Conservation (phyloP, 495 filamentous ascomycete genomes). For the Letharia columbiana region DNA sequence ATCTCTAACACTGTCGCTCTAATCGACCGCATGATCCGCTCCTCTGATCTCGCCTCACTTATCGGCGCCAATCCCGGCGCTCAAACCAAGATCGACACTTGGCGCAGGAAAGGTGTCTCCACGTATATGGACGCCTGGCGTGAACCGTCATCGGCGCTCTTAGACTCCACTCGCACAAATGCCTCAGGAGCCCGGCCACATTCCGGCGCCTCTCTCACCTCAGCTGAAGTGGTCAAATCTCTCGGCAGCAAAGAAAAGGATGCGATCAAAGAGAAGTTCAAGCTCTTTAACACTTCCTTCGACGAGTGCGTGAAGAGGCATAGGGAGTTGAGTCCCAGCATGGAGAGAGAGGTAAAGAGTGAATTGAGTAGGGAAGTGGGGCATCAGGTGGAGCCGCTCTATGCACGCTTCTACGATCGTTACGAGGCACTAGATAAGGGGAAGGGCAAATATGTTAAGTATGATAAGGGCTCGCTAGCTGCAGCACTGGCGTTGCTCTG, state of each 20-base stretch:
- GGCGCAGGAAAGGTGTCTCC: conserved; percentile 75
- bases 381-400: conserved; percentile 84
- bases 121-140: conserved; percentile 84
- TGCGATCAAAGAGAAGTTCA: conserved; percentile 91
- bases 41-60: conserved; percentile 67
- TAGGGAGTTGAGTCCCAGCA: conserved; percentile 62
- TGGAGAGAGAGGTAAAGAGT: conserved; percentile 75
- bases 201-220: conserved; percentile 55
- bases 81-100: conserved; percentile 57
- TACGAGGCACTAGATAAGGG: conserved; percentile 98
- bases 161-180: conserved; percentile 89
- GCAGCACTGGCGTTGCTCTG: conserved; percentile 36
- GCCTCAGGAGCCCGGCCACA: conserved; percentile 62
- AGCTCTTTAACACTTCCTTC: conserved; percentile 80
- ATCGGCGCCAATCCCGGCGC: conserved; percentile 55
- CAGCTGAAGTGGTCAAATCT: conserved; percentile 69
- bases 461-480: conserved; percentile 63
- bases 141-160: conserved; percentile 72
- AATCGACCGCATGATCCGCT: conserved; percentile 75
- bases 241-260: conserved; percentile 86
- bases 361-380: conserved; percentile 54
- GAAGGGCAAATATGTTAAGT: conserved; percentile 94
- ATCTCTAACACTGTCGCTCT: conserved; percentile 81
- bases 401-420: conserved; percentile 89
- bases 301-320: conserved; percentile 79